Percentiles rank a stretch among this genome's conserved stretches.
phyloP scores from a whole-genome alignment of 495 filamentous ascomycete species.

The Bacidia rubella region DNA sequence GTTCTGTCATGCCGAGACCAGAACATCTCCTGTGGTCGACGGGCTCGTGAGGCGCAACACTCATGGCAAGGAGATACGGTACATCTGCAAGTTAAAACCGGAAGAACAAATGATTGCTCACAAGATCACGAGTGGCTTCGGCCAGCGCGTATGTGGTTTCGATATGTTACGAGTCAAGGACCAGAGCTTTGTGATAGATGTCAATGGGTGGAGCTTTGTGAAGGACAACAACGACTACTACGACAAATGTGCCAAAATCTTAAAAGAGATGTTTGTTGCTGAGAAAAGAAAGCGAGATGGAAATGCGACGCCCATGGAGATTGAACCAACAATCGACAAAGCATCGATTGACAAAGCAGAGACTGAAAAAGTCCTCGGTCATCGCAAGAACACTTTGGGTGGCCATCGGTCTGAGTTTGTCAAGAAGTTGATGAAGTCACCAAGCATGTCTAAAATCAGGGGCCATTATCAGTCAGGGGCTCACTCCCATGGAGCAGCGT shows the following conservation, averaged over 20 bases:
- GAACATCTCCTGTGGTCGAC: slow-evolving; percentile 94
- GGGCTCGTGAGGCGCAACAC: slow-evolving; percentile 91
- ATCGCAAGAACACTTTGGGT: slow-evolving; percentile 27
- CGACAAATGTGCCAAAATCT: slow-evolving; percentile 71
- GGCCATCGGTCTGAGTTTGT: slow-evolving; percentile 30
- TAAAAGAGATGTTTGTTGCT: slow-evolving; percentile 71
- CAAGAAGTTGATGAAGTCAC: slow-evolving; percentile 48
- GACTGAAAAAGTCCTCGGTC: slow-evolving; percentile 23
- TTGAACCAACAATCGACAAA: slow-evolving; percentile 12
- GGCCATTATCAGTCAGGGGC: slow-evolving; percentile 30
- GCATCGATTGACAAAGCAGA: slow-evolving; percentile 12
- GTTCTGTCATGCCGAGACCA: slow-evolving; percentile 92
- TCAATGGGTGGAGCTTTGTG: slow-evolving; percentile 99
- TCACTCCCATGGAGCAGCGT: slow-evolving; percentile 24
- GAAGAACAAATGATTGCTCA: slow-evolving; percentile 78
- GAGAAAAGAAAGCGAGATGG: slow-evolving; percentile 50
- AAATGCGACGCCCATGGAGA: slow-evolving; percentile 8
- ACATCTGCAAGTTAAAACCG: slow-evolving; percentile 68
- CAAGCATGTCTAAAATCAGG: slow-evolving; percentile 48
- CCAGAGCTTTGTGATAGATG: slow-evolving; percentile 94
- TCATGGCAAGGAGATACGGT: slow-evolving; percentile 92
- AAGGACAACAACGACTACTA: slow-evolving; percentile 99
- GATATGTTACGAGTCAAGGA: slow-evolving; percentile 79
- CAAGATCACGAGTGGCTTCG: slow-evolving; percentile 84
- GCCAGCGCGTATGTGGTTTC: slow-evolving; percentile 91